Percentiles rank a stretch among this genome's conserved stretches.
Evolutionary conservation across 768 basidiomycete species (phyloP).

Genomic region (Serpula lacrymans): DNA sequence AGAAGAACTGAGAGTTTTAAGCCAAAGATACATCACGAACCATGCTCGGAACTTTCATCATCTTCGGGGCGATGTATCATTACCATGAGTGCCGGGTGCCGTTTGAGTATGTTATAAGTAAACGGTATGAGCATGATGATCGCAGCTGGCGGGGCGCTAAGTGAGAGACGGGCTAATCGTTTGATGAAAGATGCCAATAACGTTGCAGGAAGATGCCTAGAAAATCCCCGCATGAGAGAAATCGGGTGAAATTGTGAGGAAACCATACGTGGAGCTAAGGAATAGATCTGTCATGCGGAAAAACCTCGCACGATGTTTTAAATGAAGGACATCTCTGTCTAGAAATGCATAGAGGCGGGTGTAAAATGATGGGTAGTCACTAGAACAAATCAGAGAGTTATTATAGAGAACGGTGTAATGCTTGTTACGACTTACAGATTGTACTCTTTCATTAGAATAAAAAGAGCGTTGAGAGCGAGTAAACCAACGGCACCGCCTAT

Average conservation of each 20-base stretch:
- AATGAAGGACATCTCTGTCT: slow-evolving; percentile 82
- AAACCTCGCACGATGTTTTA: slow-evolving; percentile 91
- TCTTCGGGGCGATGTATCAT: slow-evolving; percentile 78
- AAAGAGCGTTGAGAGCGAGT: slow-evolving; percentile 87
- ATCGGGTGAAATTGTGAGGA: slow-evolving; percentile 2
- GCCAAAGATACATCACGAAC: slow-evolving; percentile 19
- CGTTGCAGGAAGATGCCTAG: slow-evolving; percentile 80
- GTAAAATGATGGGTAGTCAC: slow-evolving; percentile 96
- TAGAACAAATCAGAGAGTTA: too few species aligned
- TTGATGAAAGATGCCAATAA: slow-evolving; percentile 96
- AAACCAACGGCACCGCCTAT: slow-evolving; percentile 78
- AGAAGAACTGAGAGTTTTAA: background rate
- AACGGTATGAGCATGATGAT: slow-evolving; percentile 91
- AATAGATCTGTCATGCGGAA: slow-evolving; percentile 91
- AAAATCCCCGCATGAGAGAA: slow-evolving; percentile 1
- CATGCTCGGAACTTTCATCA: slow-evolving; percentile 29
- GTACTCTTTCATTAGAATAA: slow-evolving; percentile 86
- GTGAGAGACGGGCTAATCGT: slow-evolving; percentile 78
- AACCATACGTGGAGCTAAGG: slow-evolving; percentile 81
- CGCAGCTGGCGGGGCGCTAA: slow-evolving; percentile 85
- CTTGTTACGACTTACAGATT: slow-evolving; percentile 65
- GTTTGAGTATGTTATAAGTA: slow-evolving; percentile 90
- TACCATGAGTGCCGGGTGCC: slow-evolving; percentile 86
- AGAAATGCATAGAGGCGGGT: slow-evolving; percentile 87
- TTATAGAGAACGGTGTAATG: slow-evolving; percentile 7